Evolutionary conservation across 768 basidiomycete genomes (phyloP).

Genomic region (Boletus barrowsii): DNA sequence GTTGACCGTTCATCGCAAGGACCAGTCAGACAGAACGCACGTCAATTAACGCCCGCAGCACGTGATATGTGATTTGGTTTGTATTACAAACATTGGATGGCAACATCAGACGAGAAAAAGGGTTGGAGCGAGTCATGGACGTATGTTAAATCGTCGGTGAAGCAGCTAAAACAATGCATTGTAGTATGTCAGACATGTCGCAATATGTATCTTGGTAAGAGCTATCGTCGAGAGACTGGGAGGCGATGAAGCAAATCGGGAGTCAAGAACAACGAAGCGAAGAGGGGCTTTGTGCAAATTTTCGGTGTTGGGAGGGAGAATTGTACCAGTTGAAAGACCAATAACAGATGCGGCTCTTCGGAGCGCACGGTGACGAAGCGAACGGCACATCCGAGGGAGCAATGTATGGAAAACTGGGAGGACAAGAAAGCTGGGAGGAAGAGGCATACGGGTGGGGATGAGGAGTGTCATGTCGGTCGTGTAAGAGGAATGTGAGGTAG

Average conservation of each 20-base stretch:
- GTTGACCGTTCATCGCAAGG: slow-evolving; percentile 13
- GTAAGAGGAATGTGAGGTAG: slow-evolving; percentile 5
- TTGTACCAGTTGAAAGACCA: slow-evolving; percentile 26
- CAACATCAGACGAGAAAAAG: slow-evolving; percentile 3
- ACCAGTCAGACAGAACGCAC: not conserved
- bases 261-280: slow-evolving; percentile 30
- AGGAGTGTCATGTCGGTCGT: slow-evolving; percentile 16
- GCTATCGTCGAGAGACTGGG: slow-evolving; percentile 17
- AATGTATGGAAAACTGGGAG: slow-evolving; percentile 13
- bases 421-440: slow-evolving; percentile 29
- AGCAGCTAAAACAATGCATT: slow-evolving; percentile 29
- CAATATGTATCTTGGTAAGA: slow-evolving; percentile 25
- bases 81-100: slow-evolving; percentile 2
- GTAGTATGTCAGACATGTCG: slow-evolving; percentile 32
- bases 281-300: slow-evolving; percentile 20
- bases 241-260: slow-evolving; percentile 16
- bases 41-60: slow-evolving; percentile 4
- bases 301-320: slow-evolving; percentile 14
- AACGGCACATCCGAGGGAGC: slow-evolving; percentile 8
- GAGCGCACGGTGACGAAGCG: slow-evolving; percentile 9
- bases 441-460: slow-evolving; percentile 22
- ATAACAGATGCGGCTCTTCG: slow-evolving; percentile 21
- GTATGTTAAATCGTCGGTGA: slow-evolving; percentile 21
- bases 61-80: slow-evolving; percentile 28
- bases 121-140: slow-evolving; percentile 13